Conservation (phyloP, 441 rosid genomes). For the Kokia cookei region DNA sequence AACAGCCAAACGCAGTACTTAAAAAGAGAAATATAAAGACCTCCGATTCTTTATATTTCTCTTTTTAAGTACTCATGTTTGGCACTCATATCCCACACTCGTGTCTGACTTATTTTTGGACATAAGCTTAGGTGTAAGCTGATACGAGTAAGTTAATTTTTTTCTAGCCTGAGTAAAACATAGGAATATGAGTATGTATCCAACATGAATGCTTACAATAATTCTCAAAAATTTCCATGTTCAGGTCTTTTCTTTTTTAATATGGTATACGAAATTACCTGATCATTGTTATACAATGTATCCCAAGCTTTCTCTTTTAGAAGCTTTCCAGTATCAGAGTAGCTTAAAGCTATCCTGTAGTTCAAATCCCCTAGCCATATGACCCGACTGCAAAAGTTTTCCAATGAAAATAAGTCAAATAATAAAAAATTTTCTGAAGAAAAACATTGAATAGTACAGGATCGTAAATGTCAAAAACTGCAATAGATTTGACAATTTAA, state of each 20-base stretch:
- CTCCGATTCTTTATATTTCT: too few relatives aligned
- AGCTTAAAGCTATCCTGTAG: slow-evolving; percentile 67
- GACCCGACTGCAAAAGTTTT: slow-evolving; percentile 42
- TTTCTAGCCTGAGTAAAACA: too few relatives aligned
- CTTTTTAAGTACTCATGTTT: too few relatives aligned
- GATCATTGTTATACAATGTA: slow-evolving; percentile 54
- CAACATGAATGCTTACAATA: not conserved
- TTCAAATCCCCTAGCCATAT: slow-evolving; percentile 75
- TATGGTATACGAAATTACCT: slow-evolving; percentile 32
- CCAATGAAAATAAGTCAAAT: not conserved
- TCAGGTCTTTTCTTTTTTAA: not conserved
- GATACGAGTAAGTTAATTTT: too few relatives aligned
- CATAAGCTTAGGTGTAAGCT: not conserved
- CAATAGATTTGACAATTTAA: not conserved
- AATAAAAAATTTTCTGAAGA: not conserved
- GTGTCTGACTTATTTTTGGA: not conserved
- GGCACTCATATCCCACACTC: not conserved
- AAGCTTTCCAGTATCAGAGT: slow-evolving; percentile 48
- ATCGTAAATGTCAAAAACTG: not conserved
- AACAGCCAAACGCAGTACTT: too few relatives aligned
- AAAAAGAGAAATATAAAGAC: too few relatives aligned
- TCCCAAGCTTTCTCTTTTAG: slow-evolving; percentile 45
- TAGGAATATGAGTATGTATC: too few relatives aligned
- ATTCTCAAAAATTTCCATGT: not conserved
- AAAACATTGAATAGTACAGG: not conserved